phyloP scores from a whole-genome alignment of 495 filamentous ascomycete genomes.

The Lasiosphaeriaceae sp. region DNA sequence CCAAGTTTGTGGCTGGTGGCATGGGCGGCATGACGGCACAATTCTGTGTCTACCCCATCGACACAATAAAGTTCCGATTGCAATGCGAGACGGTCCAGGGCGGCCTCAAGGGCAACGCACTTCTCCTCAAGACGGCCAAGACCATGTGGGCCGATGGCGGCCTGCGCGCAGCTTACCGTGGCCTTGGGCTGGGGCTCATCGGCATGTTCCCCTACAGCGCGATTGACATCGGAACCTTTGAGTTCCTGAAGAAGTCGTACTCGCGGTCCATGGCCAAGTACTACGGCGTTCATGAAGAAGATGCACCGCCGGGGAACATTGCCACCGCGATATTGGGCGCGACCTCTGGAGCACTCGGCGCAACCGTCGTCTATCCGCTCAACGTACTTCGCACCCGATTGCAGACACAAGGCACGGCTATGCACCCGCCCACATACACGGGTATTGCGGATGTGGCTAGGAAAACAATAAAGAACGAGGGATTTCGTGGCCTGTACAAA shows the following conservation, averaged over 20 bases:
- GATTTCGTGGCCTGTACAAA: conserved; percentile 84
- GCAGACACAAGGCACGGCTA: conserved; percentile 88
- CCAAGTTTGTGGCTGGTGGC: conserved; percentile 88
- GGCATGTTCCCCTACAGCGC: conserved; percentile 98
- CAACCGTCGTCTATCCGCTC: conserved; percentile 89
- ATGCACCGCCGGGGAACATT: conserved; percentile 71
- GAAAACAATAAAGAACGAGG: conserved; percentile 79
- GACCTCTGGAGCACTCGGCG: conserved; percentile 85
- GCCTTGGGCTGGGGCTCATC: conserved; percentile 83
- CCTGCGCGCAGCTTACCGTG: conserved; percentile 78
- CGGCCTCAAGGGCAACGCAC: conserved; percentile 75
- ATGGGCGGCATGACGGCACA: conserved; percentile 90
- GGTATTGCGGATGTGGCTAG: conserved; percentile 82
- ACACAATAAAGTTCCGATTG: conserved; percentile 94
- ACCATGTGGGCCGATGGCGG: conserved; percentile 81
- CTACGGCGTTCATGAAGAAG: conserved; percentile 72
- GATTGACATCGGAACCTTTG: conserved; percentile 93
- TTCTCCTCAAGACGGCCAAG: conserved; percentile 74
- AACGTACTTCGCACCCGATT: conserved; percentile 92
- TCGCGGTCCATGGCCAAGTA: conserved; percentile 65
- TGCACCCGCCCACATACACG: conserved; percentile 87
- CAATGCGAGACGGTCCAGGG: conserved; percentile 90
- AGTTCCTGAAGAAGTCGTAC: conserved; percentile 78
- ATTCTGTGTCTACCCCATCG: conserved; percentile 93
- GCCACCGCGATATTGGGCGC: conserved; percentile 81